A percentile compares a stretch with the other conserved stretches of the same genome.
These are phyloP conservation scores for Theobroma cacao DNA, from an alignment of 345 rosid genomes.

Conservation along the genomic window DNA sequence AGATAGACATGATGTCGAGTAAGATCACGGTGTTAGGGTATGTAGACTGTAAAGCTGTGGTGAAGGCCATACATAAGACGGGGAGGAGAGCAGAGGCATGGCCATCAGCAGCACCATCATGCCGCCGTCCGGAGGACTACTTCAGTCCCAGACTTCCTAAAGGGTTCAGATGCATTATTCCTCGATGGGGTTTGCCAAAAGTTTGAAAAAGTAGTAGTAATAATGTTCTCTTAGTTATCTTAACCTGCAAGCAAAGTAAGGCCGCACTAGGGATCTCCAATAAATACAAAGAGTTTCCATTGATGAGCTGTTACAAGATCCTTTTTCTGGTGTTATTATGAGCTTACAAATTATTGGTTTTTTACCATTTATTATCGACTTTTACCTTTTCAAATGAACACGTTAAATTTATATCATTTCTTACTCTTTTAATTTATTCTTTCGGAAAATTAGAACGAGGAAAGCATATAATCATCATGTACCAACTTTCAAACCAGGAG, in stretches of 20 bases:
- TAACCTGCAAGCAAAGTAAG: neutral
- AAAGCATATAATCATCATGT: no score
- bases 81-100: slow-evolving; percentile 30
- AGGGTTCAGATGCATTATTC: slow-evolving; percentile 33
- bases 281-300: no score
- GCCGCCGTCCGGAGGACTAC: neutral
- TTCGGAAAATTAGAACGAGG: no score
- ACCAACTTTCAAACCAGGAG: no score
- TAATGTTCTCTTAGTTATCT: neutral
- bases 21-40: slow-evolving; percentile 34
- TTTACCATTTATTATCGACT: no score
- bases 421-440: no score
- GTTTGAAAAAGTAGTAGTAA: neutral
- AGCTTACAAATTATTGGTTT: no score
- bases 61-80: slow-evolving; percentile 28
- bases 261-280: neutral
- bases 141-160: slow-evolving; percentile 24
- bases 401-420: no score
- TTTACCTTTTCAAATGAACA: no score
- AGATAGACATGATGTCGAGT: slow-evolving; percentile 19
- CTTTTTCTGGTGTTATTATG: no score
- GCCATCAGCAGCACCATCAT: neutral
- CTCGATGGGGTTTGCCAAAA: slow-evolving; percentile 22
- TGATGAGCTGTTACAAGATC: no score
- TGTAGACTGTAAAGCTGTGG: slow-evolving; percentile 11